These are phyloP conservation scores for Cordyceps tenuipes DNA, from an alignment of 2,329 filamentous ascomycete genomes.

Conservation along the genomic window DNA sequence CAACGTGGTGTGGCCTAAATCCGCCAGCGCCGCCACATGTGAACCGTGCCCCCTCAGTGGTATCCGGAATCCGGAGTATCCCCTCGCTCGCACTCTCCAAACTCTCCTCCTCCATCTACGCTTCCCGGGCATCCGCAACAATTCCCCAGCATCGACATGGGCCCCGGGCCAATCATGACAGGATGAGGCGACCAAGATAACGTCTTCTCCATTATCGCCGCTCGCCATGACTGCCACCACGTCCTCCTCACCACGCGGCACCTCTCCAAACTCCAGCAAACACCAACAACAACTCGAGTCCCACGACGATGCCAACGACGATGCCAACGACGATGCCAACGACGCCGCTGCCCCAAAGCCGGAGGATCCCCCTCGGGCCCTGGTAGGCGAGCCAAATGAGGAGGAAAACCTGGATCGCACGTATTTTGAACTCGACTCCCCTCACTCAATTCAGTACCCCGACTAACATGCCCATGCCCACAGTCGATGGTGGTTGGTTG, in stretches of 20 bases:
- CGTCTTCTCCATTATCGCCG: background rate
- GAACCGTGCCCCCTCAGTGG: background rate
- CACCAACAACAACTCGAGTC: background rate
- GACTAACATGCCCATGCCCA: background rate
- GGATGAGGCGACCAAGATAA: background rate
- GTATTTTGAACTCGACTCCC: background rate
- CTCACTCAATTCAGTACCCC: background rate
- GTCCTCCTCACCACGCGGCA: background rate
- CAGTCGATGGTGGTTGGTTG: slow-evolving; percentile 57
- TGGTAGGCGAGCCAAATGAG: background rate
- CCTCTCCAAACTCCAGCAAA: background rate
- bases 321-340: too few relatives aligned
- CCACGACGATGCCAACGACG: too few relatives aligned
- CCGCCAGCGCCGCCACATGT: background rate
- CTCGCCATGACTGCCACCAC: background rate
- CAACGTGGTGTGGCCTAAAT: background rate
- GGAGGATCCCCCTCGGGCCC: background rate
- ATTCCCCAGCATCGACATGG: background rate
- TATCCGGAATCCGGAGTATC: too few relatives aligned
- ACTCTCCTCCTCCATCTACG: background rate
- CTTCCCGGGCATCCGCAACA: background rate
- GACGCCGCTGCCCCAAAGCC: background rate
- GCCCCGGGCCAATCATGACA: background rate
- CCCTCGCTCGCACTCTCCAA: background rate
- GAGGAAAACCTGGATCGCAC: slow-evolving; percentile 7